These are phyloP conservation scores for Pseudopithomyces chartarum DNA, from an alignment of 2,329 filamentous ascomycete species.

Conservation along the genomic window DNA sequence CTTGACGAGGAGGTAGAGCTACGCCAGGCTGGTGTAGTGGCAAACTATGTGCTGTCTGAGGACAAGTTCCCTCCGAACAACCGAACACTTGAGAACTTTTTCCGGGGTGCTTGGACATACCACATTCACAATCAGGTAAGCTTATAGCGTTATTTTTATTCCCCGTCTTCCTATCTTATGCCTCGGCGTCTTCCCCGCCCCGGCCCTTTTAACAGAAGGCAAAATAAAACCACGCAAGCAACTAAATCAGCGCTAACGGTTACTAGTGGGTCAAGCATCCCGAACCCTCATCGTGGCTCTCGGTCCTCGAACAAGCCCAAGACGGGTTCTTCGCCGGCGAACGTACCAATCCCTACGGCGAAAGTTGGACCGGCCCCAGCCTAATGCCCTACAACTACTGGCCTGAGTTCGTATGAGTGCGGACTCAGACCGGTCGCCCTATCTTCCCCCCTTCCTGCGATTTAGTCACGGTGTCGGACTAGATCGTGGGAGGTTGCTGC, in stretches of 20 bases:
- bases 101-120: constrained; percentile 62
- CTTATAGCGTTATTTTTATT: constrained; percentile 3
- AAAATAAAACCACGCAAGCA: constrained; percentile 2
- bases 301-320: constrained; percentile 58
- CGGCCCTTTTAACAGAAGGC: background rate
- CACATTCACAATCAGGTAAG: constrained; percentile 63
- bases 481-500: constrained; percentile 16
- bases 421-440: background rate
- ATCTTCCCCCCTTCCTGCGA: constrained; percentile 14
- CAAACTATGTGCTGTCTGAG: constrained; percentile 54
- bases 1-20: constrained; percentile 47
- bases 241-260: constrained; percentile 30
- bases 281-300: constrained; percentile 61
- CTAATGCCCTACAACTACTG: constrained; percentile 56
- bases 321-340: constrained; percentile 59
- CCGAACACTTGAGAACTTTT: constrained; percentile 61
- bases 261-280: constrained; percentile 60
- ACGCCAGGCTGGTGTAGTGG: constrained; percentile 47
- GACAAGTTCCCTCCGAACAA: constrained; percentile 62
- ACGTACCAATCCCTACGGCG: constrained; percentile 58
- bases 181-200: background rate
- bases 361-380: constrained; percentile 57
- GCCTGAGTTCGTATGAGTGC: constrained; percentile 54
- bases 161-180: background rate
- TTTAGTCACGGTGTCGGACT: constrained; percentile 5